A percentile compares a stretch with the other conserved stretches of the same genome.
These are phyloP conservation scores for Diaporthe sp. DNA, from an alignment of 2,329 filamentous ascomycete genomes.

Conservation along the genomic window DNA sequence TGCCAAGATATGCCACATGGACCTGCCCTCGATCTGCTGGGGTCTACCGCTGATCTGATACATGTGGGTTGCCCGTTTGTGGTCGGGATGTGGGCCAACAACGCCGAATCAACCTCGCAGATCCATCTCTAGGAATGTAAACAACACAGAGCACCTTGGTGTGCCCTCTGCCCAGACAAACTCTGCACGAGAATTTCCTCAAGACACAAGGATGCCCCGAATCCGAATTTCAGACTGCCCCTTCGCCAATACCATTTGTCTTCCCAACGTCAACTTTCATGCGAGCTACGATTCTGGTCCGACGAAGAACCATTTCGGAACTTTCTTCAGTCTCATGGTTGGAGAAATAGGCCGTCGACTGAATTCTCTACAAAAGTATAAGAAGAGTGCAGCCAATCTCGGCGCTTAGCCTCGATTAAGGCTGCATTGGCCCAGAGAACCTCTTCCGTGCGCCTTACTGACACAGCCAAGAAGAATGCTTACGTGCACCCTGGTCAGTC, in stretches of 20 bases:
- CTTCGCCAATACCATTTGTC: background rate
- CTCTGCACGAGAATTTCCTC: background rate
- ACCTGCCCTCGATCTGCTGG: conserved; percentile 7
- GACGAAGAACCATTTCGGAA: background rate
- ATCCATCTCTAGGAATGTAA: conserved; percentile 1
- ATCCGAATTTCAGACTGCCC: too few species aligned
- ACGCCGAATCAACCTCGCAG: conserved; percentile 14
- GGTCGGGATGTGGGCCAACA: conserved; percentile 12
- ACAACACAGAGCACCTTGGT: background rate
- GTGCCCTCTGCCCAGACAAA: background rate
- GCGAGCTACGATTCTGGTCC: background rate
- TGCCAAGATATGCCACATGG: conserved; percentile 28
- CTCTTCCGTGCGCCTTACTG: conserved; percentile 17
- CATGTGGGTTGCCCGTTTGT: conserved; percentile 17
- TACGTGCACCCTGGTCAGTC: conserved; percentile 23
- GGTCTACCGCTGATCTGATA: conserved; percentile 19
- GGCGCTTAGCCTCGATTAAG: conserved; percentile 10
- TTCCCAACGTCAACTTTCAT: background rate
- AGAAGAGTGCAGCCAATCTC: background rate
- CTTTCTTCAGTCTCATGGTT: too few species aligned
- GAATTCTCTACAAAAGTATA: background rate
- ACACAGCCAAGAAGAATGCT: conserved; percentile 24
- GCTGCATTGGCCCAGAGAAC: background rate
- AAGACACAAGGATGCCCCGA: background rate
- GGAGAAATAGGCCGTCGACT: background rate